Evolutionary conservation across 169 alveolate genomes (phyloP), one percentile per base, ranked within the genome.

Genomic region (Eimeria sp.): DNA sequence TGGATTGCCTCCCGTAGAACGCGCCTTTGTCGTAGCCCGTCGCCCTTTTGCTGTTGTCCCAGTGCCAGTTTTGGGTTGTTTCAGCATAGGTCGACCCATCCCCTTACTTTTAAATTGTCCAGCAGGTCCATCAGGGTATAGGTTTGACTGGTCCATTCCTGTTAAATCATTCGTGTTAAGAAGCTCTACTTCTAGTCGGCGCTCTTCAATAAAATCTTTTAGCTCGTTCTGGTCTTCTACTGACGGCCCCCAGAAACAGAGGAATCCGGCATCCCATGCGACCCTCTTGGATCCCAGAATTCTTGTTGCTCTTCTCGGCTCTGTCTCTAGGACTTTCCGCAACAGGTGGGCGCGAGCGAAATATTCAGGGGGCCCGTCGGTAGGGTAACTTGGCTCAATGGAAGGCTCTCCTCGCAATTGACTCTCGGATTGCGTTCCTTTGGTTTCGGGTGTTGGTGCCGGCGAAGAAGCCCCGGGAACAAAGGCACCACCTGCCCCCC

Each of bases 181-280:
- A 37, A 87, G 94, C 68, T 66, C 68, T 10, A 87, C 54, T 66
- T 64, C 64, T 52, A 87, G 68, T 37, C 83, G 56, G 62, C 56
- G 94, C 83, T 87, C 94, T 54, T 87, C 94, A 46, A 87, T 37
- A 9, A 87, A 87, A 49, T 87, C 94, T 49, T 49, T 87, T 23
- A 87, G 82, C 52, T 87, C 82, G 80, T 62, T 60, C 76, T 87
- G 94, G 30, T 66, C 54, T 16, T 46, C 80, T 52, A 76, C 94
- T 8, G 83, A 62, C 6, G 83, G 94, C n/a, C 94, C 94, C 94
- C 94, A 87, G 54, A 87, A 87, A 27, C 83, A 64, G 30, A 87
- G 66, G 76, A 87, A 87, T 49, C 83, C 83, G 18, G 83, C 71
- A 66, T 87, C 56, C 94, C 94, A 87, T 1, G 30, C 2, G 30